Percentiles rank a stretch among this genome's conserved stretches.
Evolutionary conservation across 768 basidiomycete genomes (phyloP).

Genomic region (Tulasnella sp.): DNA sequence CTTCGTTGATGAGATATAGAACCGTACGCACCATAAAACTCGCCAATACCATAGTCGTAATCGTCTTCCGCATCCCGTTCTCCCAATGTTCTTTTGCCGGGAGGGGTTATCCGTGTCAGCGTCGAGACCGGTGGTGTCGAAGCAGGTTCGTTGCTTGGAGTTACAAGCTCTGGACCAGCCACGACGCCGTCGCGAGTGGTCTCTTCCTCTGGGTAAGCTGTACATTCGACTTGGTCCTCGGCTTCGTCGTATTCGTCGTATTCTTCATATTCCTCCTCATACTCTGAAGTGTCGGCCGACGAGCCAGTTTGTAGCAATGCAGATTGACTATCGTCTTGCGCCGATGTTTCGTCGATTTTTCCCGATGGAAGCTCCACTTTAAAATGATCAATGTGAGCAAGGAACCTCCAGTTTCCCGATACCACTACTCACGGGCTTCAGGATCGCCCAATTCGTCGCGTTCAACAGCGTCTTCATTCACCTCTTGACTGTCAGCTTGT

Average conservation of each 20-base stretch:
- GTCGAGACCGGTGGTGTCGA: not conserved
- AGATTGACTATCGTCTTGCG: not conserved
- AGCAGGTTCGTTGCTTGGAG: not conserved
- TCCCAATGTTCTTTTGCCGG: constrained; percentile 10
- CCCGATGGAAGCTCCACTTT: not conserved
- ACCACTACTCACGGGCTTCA: not conserved
- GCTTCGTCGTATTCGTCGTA: constrained; percentile 9
- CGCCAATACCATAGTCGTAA: not conserved
- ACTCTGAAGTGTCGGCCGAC: not conserved
- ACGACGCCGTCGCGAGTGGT: not conserved
- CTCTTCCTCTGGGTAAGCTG: not conserved
- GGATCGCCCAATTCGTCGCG: not conserved
- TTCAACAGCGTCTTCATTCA: not conserved
- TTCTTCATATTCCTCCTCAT: not conserved
- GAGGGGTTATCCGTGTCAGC: not conserved
- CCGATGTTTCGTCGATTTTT: not conserved
- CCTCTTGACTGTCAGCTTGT: not conserved
- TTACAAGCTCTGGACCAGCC: not conserved
- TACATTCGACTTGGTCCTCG: not conserved
- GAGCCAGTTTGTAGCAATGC: not conserved
- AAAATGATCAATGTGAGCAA: not conserved
- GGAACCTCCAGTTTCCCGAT: not conserved
- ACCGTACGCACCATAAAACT: not conserved
- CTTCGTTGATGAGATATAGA: not conserved
- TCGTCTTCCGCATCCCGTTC: constrained; percentile 8